Percentiles rank a stretch among this genome's conserved stretches.
phyloP scores from a whole-genome alignment of 2,329 filamentous ascomycete genomes.

The Aspergillus luchuensis region DNA sequence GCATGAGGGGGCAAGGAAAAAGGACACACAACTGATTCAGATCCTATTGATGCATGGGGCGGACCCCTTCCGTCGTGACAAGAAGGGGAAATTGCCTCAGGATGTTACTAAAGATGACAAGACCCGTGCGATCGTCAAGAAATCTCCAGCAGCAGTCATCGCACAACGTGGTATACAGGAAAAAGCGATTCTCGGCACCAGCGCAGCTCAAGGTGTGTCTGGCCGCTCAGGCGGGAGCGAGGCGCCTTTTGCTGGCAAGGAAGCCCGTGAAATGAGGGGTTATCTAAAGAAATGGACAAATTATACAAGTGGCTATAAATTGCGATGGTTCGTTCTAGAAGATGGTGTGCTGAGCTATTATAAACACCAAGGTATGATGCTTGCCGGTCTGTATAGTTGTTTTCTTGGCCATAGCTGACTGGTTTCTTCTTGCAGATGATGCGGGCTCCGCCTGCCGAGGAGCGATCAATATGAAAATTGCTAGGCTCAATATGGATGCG shows the following conservation, averaged over 20 bases:
- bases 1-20: slow-evolving; percentile 88
- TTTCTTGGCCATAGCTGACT: not conserved
- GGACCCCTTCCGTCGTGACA: slow-evolving; percentile 91
- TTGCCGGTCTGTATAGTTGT: not conserved
- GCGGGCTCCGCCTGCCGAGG: slow-evolving; percentile 93
- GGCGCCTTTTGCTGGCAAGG: slow-evolving; percentile 68
- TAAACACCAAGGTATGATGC: slow-evolving; percentile 74
- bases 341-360: slow-evolving; percentile 98
- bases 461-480: slow-evolving; percentile 98
- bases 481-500: slow-evolving; percentile 89
- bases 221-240: slow-evolving; percentile 48
- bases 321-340: slow-evolving; percentile 96
- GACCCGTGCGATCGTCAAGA: slow-evolving; percentile 85
- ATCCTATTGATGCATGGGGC: slow-evolving; percentile 89
- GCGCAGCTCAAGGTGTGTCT: slow-evolving; percentile 59
- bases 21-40: slow-evolving; percentile 84
- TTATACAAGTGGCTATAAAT: slow-evolving; percentile 93
- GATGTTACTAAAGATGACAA: slow-evolving; percentile 95
- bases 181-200: slow-evolving; percentile 88
- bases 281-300: slow-evolving; percentile 99
- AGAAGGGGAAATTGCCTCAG: slow-evolving; percentile 92
- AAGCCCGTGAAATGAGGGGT: slow-evolving; percentile 95
- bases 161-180: slow-evolving; percentile 96
- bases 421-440: slow-evolving; percentile 63
- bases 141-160: slow-evolving; percentile 88